Base-by-base conservation (phyloP, 2,329 filamentous ascomycete genomes). In the Cyphellophora europaea region DNA sequence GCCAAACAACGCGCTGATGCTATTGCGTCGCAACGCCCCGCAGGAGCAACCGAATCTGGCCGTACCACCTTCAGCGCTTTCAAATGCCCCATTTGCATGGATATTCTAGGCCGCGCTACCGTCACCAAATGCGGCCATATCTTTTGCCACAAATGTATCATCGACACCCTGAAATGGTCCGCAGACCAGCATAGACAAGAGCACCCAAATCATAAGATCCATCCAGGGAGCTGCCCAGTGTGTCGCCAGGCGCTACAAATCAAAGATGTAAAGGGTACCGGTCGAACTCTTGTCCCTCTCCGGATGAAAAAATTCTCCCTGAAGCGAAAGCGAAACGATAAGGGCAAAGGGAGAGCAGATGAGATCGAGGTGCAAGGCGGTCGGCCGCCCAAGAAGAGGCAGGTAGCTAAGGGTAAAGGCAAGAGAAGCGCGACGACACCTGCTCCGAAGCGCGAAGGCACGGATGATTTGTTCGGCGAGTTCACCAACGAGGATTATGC, bases 21-120 rank as follows among this genome's bases (percentile, higher is more conserved):
- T 0, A 56, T 72, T 23, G 63, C 64, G 36, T 57, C 64, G 2
- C 63, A 53, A 6, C 42, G 35, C 18, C 36, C 44, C 2, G 52
- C 54, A 5, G 10, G 15, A 11, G 12, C 30, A 3, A 49, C 49
- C 6, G 52, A 53, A 19, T 44, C 51, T 12, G 51, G 44, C 11
- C 54, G 48, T 3, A 60, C 59, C 21, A 47, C 58, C 21, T 59
- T 69, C 44, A 68, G 57, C 14, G 65, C 55, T 4, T 67, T 69
- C 50, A 71, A 61, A 41, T 79, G 75, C 50, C 74, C 77, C 29
- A 72, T 79, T 14, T 79, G 75, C 54, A 71, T 79, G 69, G 75
- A 79, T 44, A 65, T 59, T 3, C 71, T 69, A 2, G 74, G 67
- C 6, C 66, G 78, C 49, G 63, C 74, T 6, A 77, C 74, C 2